A percentile compares a stretch with the other conserved stretches of the same genome.
Conservation (phyloP, 2,329 filamentous ascomycete genomes). For the Fusarium dlaminii region DNA sequence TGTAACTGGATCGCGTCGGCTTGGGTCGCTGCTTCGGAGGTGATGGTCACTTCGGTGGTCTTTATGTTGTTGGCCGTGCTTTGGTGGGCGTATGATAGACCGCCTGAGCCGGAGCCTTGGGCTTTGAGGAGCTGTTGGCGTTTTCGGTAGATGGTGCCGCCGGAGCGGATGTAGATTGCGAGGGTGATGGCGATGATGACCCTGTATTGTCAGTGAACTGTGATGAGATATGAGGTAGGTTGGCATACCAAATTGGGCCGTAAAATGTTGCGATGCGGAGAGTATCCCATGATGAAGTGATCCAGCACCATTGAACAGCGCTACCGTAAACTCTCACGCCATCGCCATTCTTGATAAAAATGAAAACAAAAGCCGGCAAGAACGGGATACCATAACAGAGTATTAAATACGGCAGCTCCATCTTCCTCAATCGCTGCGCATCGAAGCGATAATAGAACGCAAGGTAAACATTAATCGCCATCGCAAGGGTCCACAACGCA, state of each 20-base stretch:
- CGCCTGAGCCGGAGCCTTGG: not conserved
- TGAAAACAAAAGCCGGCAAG: not conserved
- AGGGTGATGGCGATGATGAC: not conserved
- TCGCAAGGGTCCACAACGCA: conserved; percentile 1
- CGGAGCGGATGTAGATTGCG: not conserved
- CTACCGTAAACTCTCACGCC: not conserved
- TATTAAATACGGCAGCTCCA: not conserved
- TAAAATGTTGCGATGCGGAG: conserved; percentile 5
- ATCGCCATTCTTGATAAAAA: not conserved
- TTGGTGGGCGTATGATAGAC: not conserved
- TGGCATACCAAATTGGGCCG: not conserved
- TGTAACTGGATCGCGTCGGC: not conserved
- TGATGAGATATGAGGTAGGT: rapidly evolving
- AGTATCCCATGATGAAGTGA: not conserved
- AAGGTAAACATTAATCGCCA: conserved; percentile 13
- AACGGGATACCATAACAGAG: not conserved
- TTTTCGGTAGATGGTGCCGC: conserved; percentile 3
- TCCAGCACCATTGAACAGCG: conserved; percentile 13
- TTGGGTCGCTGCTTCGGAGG: not conserved
- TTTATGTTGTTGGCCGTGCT: not conserved
- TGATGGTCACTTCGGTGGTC: conserved; percentile 1
- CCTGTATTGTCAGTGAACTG: not conserved
- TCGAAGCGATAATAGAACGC: conserved; percentile 5
- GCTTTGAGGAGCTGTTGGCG: not conserved
- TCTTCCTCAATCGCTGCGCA: not conserved